phyloP scores from a whole-genome alignment of 169 alveolate species.

The Plasmodium relictum region DNA sequence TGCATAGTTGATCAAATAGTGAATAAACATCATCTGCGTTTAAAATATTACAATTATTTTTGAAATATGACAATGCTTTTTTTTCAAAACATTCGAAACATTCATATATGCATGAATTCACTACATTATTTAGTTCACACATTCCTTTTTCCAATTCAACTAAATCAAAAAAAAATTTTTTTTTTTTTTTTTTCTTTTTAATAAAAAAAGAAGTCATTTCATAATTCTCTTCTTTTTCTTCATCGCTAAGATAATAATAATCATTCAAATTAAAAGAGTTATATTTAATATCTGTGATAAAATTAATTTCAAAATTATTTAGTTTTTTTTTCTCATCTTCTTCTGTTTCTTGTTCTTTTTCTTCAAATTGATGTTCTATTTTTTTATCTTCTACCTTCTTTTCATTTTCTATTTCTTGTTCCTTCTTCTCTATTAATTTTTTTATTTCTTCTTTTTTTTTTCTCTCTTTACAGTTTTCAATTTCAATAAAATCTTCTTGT shows the following conservation, averaged over 20 bases:
- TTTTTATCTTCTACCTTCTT: background rate
- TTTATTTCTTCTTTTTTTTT: background rate
- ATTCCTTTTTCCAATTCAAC: slow-evolving; percentile 68
- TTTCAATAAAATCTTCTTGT: background rate
- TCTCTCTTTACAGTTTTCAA: background rate
- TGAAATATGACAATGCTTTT: slow-evolving; percentile 41
- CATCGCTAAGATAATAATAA: slow-evolving; percentile 36
- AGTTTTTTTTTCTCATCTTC: slow-evolving; percentile 17
- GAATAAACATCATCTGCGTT: slow-evolving; percentile 38
- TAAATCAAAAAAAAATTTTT: slow-evolving; percentile 42
- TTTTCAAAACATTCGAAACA: slow-evolving; percentile 60
- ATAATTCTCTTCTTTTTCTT: slow-evolving; percentile 34
- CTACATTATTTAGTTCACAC: slow-evolving; percentile 58
- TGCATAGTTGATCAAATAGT: slow-evolving; percentile 52
- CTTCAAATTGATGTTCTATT: background rate
- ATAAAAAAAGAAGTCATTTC: slow-evolving; percentile 71
- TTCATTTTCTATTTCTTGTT: background rate
- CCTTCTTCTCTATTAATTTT: background rate
- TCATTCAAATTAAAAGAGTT: slow-evolving; percentile 35
- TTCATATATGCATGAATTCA: slow-evolving; percentile 68
- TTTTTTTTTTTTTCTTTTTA: slow-evolving; percentile 21
- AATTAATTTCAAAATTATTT: slow-evolving; percentile 39
- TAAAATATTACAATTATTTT: slow-evolving; percentile 18
- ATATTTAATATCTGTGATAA: slow-evolving; percentile 19
- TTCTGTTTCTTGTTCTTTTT: background rate